Evolutionary conservation across 2,329 filamentous ascomycete genomes (phyloP).

Genomic region (Aspergillus proliferans): DNA sequence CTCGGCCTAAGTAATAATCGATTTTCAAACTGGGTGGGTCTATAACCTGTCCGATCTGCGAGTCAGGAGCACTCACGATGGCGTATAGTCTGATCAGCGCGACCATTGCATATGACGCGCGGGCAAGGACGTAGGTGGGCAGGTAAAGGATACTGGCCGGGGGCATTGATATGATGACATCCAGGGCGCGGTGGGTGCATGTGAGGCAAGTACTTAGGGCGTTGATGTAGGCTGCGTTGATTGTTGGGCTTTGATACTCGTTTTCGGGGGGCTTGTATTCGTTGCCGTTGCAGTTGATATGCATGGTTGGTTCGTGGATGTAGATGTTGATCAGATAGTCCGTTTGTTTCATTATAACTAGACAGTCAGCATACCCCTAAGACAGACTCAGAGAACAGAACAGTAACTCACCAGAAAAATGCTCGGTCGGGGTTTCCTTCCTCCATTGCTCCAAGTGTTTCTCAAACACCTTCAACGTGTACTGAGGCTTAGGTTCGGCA

Average conservation of each 20-base stretch:
- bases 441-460: conserved; percentile 57
- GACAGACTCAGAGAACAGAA: neutral
- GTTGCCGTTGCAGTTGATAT: conserved; percentile 54
- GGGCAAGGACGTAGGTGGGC: conserved; percentile 65
- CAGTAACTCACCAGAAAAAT: conserved; percentile 49
- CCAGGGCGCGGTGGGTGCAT: conserved; percentile 61
- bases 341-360: conserved; percentile 58
- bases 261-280: conserved; percentile 20
- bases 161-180: conserved; percentile 59
- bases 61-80: conserved; percentile 56
- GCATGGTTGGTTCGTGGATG: conserved; percentile 69
- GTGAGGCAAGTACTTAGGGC: conserved; percentile 61
- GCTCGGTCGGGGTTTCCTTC: conserved; percentile 46
- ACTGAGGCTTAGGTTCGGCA: conserved; percentile 58
- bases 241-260: conserved; percentile 21
- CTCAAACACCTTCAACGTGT: conserved; percentile 60
- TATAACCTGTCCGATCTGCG: conserved; percentile 64
- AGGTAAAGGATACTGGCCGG: conserved; percentile 55
- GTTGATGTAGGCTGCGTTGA: conserved; percentile 57
- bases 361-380: conserved; percentile 4
- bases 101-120: conserved; percentile 65
- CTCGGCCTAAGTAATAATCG: conserved; percentile 61
- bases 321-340: conserved; percentile 64
- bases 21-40: conserved; percentile 60
- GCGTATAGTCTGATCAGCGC: conserved; percentile 70